Evolutionary conservation across 2,329 filamentous ascomycete genomes (phyloP).

Genomic region (Zopfia rhizophila): DNA sequence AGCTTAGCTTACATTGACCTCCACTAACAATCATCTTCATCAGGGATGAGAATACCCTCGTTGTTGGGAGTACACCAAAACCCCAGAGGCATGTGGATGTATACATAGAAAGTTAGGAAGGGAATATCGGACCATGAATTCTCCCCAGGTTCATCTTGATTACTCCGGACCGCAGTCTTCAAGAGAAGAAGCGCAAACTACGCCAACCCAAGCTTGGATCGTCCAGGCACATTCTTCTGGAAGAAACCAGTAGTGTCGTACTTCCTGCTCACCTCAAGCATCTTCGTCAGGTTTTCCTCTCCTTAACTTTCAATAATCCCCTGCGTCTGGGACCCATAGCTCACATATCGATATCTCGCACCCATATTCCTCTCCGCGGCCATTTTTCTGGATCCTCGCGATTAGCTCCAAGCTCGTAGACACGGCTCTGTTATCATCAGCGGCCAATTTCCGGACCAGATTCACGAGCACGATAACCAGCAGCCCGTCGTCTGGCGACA

Average conservation of each 20-base stretch:
- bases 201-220: slow-evolving; percentile 55
- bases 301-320: slow-evolving; percentile 53
- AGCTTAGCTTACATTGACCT: too few species aligned
- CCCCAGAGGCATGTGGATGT: too few species aligned
- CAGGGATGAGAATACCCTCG: too few species aligned
- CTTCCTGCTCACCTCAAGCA: slow-evolving; percentile 39
- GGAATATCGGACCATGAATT: too few species aligned
- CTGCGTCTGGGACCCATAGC: slow-evolving; percentile 55
- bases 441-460: slow-evolving; percentile 8
- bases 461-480: slow-evolving; percentile 14
- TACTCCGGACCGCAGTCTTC: too few species aligned
- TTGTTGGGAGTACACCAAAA: too few species aligned
- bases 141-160: too few species aligned
- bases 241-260: slow-evolving; percentile 52
- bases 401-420: slow-evolving; percentile 5
- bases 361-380: background rate
- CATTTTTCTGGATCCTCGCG: slow-evolving; percentile 1
- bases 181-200: too few species aligned
- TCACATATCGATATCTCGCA: slow-evolving; percentile 41
- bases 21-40: too few species aligned
- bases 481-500: slow-evolving; percentile 11
- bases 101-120: too few species aligned
- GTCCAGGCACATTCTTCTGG: slow-evolving; percentile 49
- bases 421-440: slow-evolving; percentile 16
- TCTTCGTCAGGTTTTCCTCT: slow-evolving; percentile 34